phyloP scores from a whole-genome alignment of 2,329 filamentous ascomycete species.

The Colletotrichum destructivum region DNA sequence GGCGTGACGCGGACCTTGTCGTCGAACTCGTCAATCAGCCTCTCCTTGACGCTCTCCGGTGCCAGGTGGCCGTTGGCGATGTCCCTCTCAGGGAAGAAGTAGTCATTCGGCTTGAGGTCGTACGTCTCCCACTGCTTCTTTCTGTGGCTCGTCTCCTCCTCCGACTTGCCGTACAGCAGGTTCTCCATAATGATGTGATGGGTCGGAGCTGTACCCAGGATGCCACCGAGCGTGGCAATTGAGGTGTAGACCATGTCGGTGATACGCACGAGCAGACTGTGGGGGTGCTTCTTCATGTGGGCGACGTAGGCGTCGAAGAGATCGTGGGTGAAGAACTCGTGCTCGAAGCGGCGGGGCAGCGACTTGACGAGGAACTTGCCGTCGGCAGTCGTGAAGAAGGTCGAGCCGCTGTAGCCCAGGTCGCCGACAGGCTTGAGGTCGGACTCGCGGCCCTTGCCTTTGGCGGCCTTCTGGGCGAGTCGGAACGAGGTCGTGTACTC shows the following conservation, averaged over 20 bases:
- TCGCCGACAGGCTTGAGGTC: conserved; percentile 73
- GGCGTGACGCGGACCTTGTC: conserved; percentile 74
- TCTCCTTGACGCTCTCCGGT: conserved; percentile 75
- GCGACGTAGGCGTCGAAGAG: conserved; percentile 75
- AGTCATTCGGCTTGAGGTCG: conserved; percentile 81
- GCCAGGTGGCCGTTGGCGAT: conserved; percentile 75
- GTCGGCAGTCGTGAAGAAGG: conserved; percentile 79
- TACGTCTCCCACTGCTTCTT: conserved; percentile 75
- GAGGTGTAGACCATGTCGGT: conserved; percentile 76
- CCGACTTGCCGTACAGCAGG: conserved; percentile 73
- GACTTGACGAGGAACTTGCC: conserved; percentile 80
- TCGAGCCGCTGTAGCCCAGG: conserved; percentile 82
- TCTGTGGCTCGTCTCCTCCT: conserved; percentile 54
- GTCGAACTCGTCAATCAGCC: conserved; percentile 77
- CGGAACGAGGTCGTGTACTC: conserved; percentile 58
- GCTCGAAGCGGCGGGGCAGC: conserved; percentile 78
- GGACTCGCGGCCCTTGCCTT: conserved; percentile 53
- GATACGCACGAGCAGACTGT: conserved; percentile 78
- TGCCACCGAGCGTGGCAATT: conserved; percentile 69
- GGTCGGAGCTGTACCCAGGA: conserved; percentile 73
- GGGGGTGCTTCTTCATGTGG: conserved; percentile 73
- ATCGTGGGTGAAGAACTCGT: conserved; percentile 78
- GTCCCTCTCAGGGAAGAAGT: conserved; percentile 84
- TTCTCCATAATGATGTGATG: conserved; percentile 88
- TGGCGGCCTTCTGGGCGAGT: conserved; percentile 39